Evolutionary conservation across 257 asterid species (phyloP).

Genomic region (Fraxinus quadrangulata): DNA sequence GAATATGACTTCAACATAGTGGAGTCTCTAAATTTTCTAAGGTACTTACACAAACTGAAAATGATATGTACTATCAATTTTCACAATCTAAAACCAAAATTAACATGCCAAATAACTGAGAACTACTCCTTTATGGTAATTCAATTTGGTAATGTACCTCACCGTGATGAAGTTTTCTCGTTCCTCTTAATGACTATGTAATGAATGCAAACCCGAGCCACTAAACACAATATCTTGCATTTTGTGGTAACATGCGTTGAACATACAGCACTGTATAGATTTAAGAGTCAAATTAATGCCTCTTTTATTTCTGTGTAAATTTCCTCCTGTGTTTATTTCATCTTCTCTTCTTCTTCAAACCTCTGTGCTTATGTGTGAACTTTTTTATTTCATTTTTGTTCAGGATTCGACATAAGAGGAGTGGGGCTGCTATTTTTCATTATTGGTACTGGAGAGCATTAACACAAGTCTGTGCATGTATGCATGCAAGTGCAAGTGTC

Average conservation of each 20-base stretch:
- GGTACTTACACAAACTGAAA: not conserved
- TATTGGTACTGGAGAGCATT: not conserved
- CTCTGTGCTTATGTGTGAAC: too few relatives aligned
- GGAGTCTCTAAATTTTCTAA: not conserved
- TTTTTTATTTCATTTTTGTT: too few relatives aligned
- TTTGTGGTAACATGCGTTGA: too few relatives aligned
- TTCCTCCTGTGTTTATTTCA: too few relatives aligned
- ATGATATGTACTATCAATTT: not conserved
- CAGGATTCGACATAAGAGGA: not conserved
- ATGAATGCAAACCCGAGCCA: too few relatives aligned
- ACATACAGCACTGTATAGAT: too few relatives aligned
- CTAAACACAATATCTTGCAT: too few relatives aligned
- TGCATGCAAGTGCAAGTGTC: not conserved
- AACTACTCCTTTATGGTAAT: not conserved
- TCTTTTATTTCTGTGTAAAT: too few relatives aligned
- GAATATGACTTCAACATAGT: not conserved
- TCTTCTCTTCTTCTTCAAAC: too few relatives aligned
- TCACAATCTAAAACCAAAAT: not conserved
- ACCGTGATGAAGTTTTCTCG: not conserved
- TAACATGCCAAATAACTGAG: not conserved
- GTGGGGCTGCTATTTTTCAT: not conserved
- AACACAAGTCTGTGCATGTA: not conserved
- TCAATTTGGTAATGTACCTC: not conserved
- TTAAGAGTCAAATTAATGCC: too few relatives aligned
- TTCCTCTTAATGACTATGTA: too few relatives aligned